A percentile compares a stretch with the other conserved stretches of the same genome.
Conservation (phyloP, 208 protist species). For the Phytomonas francai region DNA sequence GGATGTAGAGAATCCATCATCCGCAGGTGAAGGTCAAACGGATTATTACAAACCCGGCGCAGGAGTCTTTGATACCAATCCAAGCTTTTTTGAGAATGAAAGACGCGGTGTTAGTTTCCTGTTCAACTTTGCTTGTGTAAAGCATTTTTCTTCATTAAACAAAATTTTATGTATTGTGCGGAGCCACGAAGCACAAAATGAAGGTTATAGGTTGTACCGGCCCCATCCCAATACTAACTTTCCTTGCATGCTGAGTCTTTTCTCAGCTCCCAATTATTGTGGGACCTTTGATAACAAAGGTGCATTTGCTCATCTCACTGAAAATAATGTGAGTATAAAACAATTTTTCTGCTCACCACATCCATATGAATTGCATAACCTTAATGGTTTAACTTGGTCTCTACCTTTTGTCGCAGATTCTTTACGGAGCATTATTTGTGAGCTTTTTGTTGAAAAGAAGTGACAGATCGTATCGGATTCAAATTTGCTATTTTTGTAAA, state of each 20-base stretch:
- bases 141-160: constrained; percentile 93
- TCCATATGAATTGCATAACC: constrained; percentile 89
- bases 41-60: constrained; percentile 54
- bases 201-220: constrained; percentile 91
- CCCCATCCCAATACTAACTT: constrained; percentile 87
- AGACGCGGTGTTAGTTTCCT: constrained; percentile 85
- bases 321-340: constrained; percentile 95
- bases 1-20: constrained; percentile 36
- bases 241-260: constrained; percentile 95
- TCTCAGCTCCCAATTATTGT: constrained; percentile 97
- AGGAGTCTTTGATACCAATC: constrained; percentile 47
- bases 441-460: constrained; percentile 1
- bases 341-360: constrained; percentile 91
- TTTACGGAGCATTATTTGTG: constrained; percentile 72
- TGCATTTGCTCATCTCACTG: constrained; percentile 89
- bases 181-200: constrained; percentile 93
- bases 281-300: constrained; percentile 97
- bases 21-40: constrained; percentile 73
- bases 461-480: background rate
- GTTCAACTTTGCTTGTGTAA: constrained; percentile 79
- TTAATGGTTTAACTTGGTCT: constrained; percentile 96
- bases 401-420: constrained; percentile 96
- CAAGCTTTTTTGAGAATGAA: constrained; percentile 63
- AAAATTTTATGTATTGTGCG: constrained; percentile 93
- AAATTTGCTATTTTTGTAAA: constrained; percentile 4